Evolutionary conservation across 2,329 filamentous ascomycete species (phyloP).

Genomic region (Pseudogymnoascus sp.): DNA sequence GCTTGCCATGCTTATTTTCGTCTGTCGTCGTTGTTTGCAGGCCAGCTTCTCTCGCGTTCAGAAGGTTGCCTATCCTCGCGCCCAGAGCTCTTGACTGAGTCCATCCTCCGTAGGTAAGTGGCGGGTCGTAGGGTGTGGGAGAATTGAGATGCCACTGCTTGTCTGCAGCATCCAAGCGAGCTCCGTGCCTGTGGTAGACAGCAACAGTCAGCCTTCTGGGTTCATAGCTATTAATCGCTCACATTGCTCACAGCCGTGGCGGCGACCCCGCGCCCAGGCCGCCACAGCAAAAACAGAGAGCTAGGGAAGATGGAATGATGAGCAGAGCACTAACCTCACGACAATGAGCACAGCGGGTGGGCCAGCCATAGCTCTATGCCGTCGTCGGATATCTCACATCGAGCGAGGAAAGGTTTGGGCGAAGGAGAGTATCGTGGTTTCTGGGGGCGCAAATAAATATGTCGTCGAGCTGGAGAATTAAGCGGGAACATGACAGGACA

Average conservation of each 20-base stretch:
- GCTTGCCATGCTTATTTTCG: constrained; percentile 13
- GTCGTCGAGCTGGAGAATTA: constrained; percentile 2
- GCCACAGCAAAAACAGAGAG: background rate
- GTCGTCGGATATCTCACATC: background rate
- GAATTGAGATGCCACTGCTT: constrained; percentile 91
- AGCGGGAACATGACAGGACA: background rate
- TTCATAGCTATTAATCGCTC: background rate
- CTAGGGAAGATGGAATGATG: background rate
- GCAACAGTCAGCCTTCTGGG: background rate
- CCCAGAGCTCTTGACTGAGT: constrained; percentile 76
- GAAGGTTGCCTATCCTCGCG: constrained; percentile 68
- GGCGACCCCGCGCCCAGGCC: background rate
- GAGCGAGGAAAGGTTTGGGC: background rate
- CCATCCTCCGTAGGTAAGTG: constrained; percentile 91
- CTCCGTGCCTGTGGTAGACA: constrained; percentile 59
- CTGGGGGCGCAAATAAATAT: background rate
- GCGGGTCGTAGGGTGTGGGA: constrained; percentile 89
- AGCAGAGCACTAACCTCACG: constrained; percentile 34
- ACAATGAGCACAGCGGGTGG: constrained; percentile 43
- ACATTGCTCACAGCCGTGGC: background rate
- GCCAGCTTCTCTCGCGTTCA: constrained; percentile 39
- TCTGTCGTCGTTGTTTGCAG: constrained; percentile 22
- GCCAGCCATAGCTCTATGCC: constrained; percentile 33
- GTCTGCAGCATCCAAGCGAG: constrained; percentile 87
- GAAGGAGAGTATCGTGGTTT: background rate